Evolutionary conservation across 768 basidiomycete species (phyloP), one percentile per base, ranked within the genome.

Genomic region (Trametes meyenii): DNA sequence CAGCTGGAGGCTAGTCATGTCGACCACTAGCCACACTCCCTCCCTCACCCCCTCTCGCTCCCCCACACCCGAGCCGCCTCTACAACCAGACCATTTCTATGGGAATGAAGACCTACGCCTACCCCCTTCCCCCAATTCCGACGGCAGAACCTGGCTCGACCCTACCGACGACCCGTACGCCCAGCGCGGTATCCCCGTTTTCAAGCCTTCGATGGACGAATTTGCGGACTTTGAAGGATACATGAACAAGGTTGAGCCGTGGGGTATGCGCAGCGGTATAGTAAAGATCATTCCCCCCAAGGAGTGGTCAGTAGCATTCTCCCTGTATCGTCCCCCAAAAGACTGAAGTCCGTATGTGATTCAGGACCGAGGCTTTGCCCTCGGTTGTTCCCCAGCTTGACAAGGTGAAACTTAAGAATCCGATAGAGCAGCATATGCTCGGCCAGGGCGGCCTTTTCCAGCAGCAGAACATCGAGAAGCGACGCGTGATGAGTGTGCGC

Each of bases 251-350:
- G 82, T 98, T 46, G 94, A 96, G 72, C 83, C 85, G 62, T 99
- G 97, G 93, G 97, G 97, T 0, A 83, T 81, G 71, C 81, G 81
- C 59, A 94, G 93, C 65, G 97, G 97, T 23, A 96, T 98, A 65
- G 89, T 96, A 62, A 99, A 99, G 76, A 85, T 99, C 64, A 90
- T 99, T 61, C 96, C 96, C 33, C 96, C 96, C 5, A 85, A 86
- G 68, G 92, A 96, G 80, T 98, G 96, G 96, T 93, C 59, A 71
- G 90, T 69, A 54, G 45, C 29, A 38, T 49, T 63, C 42, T 38
- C 52, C 35, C 42, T 43, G 35, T 65, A 55, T 26, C 68, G 50
- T 70, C 67, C 52, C 58, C 42, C 45, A 49, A 24, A 45, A 54
- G 43, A 45, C 55, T 65, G 38, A 38, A 64, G 67, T 38, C 71